Conservation (phyloP, 805 yeast genomes). For the Myxozyma sirexii region DNA sequence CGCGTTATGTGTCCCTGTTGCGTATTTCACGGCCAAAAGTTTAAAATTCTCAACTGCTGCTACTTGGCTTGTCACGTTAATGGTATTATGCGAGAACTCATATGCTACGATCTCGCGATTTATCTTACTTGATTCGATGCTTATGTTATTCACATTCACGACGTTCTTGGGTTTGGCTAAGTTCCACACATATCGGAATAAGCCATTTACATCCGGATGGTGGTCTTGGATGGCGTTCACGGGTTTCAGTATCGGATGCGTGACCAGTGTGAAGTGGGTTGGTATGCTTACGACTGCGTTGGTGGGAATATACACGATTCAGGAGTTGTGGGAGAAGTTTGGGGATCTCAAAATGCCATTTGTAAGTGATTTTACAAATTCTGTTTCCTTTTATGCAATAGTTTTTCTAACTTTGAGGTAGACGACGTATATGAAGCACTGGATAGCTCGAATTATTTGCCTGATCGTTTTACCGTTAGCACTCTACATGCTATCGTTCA, state of each 20-base stretch:
- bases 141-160: constrained; percentile 84
- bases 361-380: constrained; percentile 11
- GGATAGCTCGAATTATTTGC: constrained; percentile 67
- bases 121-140: constrained; percentile 88
- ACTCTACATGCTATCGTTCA: constrained; percentile 74
- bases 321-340: constrained; percentile 81
- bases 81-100: constrained; percentile 66
- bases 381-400: neutral
- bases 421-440: constrained; percentile 52
- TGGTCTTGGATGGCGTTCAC: constrained; percentile 89
- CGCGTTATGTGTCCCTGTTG: constrained; percentile 81
- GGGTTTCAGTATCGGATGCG: constrained; percentile 86
- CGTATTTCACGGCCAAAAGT: constrained; percentile 77
- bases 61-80: constrained; percentile 75
- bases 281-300: constrained; percentile 87
- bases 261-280: constrained; percentile 85
- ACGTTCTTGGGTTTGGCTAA: constrained; percentile 73
- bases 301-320: constrained; percentile 87
- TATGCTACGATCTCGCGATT: constrained; percentile 85
- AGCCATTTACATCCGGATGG: constrained; percentile 81
- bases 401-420: neutral
- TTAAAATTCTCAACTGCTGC: constrained; percentile 72
- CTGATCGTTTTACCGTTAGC: constrained; percentile 72
- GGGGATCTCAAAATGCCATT: constrained; percentile 55
- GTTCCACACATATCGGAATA: constrained; percentile 61